Conservation (phyloP, 345 rosid genomes). For the Draba incana region DNA sequence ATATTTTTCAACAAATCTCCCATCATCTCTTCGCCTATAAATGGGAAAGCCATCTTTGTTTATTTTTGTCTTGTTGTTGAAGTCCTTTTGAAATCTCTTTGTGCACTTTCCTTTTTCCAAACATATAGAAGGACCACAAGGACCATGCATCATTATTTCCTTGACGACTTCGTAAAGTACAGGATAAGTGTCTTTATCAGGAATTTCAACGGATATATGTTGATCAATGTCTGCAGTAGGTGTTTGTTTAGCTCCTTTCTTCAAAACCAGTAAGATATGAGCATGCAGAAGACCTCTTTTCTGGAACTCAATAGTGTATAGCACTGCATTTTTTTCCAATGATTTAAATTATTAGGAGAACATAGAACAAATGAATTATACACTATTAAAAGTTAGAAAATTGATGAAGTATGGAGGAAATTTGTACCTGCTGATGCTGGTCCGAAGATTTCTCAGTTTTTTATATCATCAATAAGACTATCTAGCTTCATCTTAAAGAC, state of each 20-base stretch:
- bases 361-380: no score
- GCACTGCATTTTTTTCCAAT: not conserved
- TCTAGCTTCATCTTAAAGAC: slow-evolving; percentile 12
- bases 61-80: not conserved
- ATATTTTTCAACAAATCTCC: not conserved
- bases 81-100: not conserved
- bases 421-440: not conserved
- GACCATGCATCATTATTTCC: slow-evolving; percentile 3
- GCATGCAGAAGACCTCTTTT: not conserved
- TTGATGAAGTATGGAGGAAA: no score
- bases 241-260: not conserved
- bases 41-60: not conserved
- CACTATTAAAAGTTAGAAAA: no score
- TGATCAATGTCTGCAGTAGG: not conserved
- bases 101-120: not conserved
- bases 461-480: not conserved
- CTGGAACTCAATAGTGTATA: slow-evolving; percentile 5
- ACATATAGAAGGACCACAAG: not conserved
- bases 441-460: not conserved
- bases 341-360: no score
- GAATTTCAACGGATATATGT: not conserved
- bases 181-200: not conserved
- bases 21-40: not conserved
- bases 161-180: not conserved
- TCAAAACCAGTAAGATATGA: not conserved